Conservation (phyloP, 257 asterid species). For the Scutellaria minor region DNA sequence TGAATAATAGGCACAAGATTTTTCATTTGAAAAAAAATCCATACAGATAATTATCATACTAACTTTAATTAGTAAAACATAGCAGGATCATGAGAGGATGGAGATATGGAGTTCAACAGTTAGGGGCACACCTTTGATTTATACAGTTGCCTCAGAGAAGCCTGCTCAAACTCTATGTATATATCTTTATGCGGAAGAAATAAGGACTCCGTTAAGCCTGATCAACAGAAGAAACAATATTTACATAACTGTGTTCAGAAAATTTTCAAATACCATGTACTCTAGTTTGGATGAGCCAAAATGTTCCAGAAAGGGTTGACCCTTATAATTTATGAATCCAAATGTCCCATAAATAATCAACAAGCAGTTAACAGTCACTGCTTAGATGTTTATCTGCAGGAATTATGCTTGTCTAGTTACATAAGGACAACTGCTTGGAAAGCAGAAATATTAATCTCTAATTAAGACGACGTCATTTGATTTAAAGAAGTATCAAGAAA, state of each 20-base stretch:
- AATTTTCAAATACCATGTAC: slow-evolving; percentile 19
- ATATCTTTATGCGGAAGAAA: slow-evolving; percentile 90
- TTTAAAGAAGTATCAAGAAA: slow-evolving; percentile 17
- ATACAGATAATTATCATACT: slow-evolving; percentile 23
- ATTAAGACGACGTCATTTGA: slow-evolving; percentile 26
- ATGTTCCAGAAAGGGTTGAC: slow-evolving; percentile 12
- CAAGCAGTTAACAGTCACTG: slow-evolving; percentile 21
- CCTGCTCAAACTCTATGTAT: slow-evolving; percentile 91
- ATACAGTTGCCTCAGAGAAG: slow-evolving; percentile 92
- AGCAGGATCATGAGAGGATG: slow-evolving; percentile 27
- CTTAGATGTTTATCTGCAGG: neutral
- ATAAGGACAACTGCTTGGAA: neutral
- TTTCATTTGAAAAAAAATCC: slow-evolving; percentile 22
- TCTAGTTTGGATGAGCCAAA: slow-evolving; percentile 2
- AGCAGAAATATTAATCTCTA: slow-evolving; percentile 15
- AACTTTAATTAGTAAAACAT: slow-evolving; percentile 30
- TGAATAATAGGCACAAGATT: slow-evolving; percentile 40
- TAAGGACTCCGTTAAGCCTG: slow-evolving; percentile 94
- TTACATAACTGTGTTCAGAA: neutral
- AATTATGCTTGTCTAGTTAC: neutral
- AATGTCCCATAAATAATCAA: slow-evolving; percentile 12
- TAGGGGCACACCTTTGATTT: slow-evolving; percentile 68
- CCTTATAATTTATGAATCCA: slow-evolving; percentile 26
- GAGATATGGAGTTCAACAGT: slow-evolving; percentile 33
- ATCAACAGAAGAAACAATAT: slow-evolving; percentile 37